Percentiles rank a stretch among this genome's conserved stretches.
phyloP scores from a whole-genome alignment of 139 green algal genomes.

The Chlorella sorokiniana region DNA sequence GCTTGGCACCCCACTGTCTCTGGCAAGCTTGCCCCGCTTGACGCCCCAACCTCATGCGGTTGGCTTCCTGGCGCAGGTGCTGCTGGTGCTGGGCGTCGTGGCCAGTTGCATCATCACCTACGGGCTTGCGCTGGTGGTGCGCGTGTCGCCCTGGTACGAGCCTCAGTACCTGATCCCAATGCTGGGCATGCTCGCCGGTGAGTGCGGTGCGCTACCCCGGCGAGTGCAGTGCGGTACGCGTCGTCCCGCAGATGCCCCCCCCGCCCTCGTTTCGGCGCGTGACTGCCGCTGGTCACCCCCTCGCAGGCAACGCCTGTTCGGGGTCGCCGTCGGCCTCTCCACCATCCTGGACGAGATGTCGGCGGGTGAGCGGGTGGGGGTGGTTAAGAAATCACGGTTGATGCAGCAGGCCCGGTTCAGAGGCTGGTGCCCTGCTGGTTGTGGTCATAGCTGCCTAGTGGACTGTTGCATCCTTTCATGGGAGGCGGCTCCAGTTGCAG shows the following conservation, averaged over 20 bases:
- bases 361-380: neutral
- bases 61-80: constrained; percentile 56
- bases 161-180: constrained; percentile 68
- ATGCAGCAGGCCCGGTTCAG: too few relatives aligned
- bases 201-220: too few relatives aligned
- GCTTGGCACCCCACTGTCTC: too few relatives aligned
- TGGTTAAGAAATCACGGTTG: too few relatives aligned
- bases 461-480: neutral
- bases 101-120: constrained; percentile 54
- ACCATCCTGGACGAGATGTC: constrained; percentile 58
- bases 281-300: too few relatives aligned
- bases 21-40: too few relatives aligned
- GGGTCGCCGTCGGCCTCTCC: constrained; percentile 74
- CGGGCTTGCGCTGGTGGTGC: constrained; percentile 62
- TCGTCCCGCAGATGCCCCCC: too few relatives aligned
- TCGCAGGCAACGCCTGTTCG: constrained; percentile 80
- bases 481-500: too few relatives aligned
- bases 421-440: neutral
- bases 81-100: constrained; percentile 47
- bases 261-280: too few relatives aligned
- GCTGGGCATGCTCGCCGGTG: constrained; percentile 86
- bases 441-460: too few relatives aligned
- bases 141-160: constrained; percentile 64
- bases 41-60: too few relatives aligned
- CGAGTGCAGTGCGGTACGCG: too few relatives aligned